Evolutionary conservation across 176 grass and related monocot genomes (phyloP).

Genomic region (Oropetium thomaeum): DNA sequence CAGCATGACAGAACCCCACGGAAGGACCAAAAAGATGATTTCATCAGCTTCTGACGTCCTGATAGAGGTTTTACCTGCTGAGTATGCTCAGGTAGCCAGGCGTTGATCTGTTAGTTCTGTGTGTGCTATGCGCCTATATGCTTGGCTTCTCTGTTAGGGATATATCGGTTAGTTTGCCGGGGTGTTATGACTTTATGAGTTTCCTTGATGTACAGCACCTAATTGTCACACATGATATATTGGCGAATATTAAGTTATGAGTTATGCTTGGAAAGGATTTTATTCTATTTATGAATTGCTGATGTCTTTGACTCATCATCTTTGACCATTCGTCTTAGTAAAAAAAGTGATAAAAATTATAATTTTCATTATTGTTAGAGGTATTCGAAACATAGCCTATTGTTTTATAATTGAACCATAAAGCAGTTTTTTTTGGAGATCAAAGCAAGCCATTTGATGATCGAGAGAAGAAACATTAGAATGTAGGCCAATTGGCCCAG

Average conservation of each 20-base stretch:
- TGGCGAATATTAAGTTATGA: background rate
- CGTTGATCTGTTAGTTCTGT: background rate
- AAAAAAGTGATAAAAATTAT: no score
- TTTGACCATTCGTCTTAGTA: no score
- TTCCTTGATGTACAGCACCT: background rate
- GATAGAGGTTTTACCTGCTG: background rate
- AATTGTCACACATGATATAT: background rate
- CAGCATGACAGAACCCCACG: constrained; percentile 33
- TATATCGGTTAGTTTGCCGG: background rate
- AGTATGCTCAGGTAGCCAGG: background rate
- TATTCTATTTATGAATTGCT: no score
- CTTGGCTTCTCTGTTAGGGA: no score
- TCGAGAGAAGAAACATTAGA: no score
- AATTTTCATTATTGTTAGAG: no score
- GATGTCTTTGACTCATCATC: no score
- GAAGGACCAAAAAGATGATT: constrained; percentile 54
- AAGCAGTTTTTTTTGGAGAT: no score
- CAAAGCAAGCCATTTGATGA: no score
- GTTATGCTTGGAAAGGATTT: background rate
- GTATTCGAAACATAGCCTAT: no score
- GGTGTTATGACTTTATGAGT: background rate
- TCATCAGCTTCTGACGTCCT: constrained; percentile 50
- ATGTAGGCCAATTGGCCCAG: no score
- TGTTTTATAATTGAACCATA: no score
- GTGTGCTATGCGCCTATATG: background rate